A percentile compares a stretch with the other conserved stretches of the same genome.
phyloP scores from a whole-genome alignment of 495 filamentous ascomycete genomes.

The Xylaria curta region DNA sequence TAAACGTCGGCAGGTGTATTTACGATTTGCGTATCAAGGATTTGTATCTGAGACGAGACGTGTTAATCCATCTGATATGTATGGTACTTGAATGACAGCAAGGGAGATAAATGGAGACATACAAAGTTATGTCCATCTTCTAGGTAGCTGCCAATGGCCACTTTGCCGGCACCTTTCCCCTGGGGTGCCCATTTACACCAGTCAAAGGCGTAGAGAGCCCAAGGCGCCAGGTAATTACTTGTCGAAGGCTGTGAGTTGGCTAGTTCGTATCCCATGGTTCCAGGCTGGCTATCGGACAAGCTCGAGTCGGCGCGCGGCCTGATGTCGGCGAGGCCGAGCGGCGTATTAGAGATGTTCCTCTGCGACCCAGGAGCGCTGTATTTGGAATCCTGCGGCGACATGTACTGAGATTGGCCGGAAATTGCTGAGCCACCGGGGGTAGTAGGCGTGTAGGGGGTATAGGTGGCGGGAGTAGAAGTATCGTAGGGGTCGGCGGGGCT shows the following conservation, averaged over 20 bases:
- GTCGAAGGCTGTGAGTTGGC: conserved; percentile 58
- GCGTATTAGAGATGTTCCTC: conserved; percentile 79
- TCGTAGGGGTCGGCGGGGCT: conserved; percentile 75
- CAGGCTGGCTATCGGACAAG: conserved; percentile 68
- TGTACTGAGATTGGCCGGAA: conserved; percentile 61
- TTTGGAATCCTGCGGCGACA: conserved; percentile 68
- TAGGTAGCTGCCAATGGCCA: conserved; percentile 93
- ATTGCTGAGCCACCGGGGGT: conserved; percentile 63
- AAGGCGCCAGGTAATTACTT: conserved; percentile 92
- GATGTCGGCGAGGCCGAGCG: conserved; percentile 89
- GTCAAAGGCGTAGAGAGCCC: conserved; percentile 95
- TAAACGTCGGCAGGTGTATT: conserved; percentile 76
- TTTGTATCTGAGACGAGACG: conserved; percentile 78
- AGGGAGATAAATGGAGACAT: conserved; percentile 39
- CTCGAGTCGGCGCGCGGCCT: conserved; percentile 77
- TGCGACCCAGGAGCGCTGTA: conserved; percentile 73
- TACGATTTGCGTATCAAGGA: conserved; percentile 82
- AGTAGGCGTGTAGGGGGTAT: conserved; percentile 70
- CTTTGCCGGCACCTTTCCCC: conserved; percentile 80
- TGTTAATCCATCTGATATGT: conserved; percentile 5
- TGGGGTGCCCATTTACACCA: conserved; percentile 99
- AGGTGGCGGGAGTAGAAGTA: conserved; percentile 64
- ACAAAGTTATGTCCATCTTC: conserved; percentile 99
- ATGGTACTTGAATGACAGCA: not conserved
- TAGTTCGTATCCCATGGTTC: conserved; percentile 60